A percentile compares a stretch with the other conserved stretches of the same genome.
Conservation (phyloP, 208 protist genomes). For the Leptomonas pyrrhocoris region DNA sequence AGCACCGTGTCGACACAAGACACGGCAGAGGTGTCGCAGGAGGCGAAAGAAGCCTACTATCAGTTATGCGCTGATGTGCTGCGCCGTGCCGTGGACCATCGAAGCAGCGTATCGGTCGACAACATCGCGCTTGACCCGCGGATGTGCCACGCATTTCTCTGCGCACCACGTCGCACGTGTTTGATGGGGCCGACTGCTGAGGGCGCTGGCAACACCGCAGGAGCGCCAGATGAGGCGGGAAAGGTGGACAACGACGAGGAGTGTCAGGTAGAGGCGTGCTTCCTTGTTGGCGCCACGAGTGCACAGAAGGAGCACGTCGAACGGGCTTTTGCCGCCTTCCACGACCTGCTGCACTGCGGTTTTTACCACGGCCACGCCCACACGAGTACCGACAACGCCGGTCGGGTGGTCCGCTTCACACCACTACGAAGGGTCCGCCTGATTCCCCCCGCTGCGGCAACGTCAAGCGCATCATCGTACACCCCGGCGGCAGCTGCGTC, state of each 20-base stretch:
- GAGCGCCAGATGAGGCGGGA: neutral
- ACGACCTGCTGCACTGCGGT: constrained; percentile 24
- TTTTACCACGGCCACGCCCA: constrained; percentile 36
- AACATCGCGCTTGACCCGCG: constrained; percentile 53
- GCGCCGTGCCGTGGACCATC: constrained; percentile 11
- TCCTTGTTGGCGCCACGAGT: constrained; percentile 17
- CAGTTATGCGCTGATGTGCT: constrained; percentile 34
- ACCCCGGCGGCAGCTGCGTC: neutral
- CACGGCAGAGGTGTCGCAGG: neutral
- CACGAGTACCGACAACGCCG: constrained; percentile 33
- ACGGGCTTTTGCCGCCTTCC: constrained; percentile 16
- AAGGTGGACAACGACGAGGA: neutral
- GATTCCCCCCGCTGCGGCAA: neutral
- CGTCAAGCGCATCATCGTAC: neutral
- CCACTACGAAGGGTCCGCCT: constrained; percentile 22
- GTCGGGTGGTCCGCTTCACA: constrained; percentile 23
- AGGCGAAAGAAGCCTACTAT: constrained; percentile 7
- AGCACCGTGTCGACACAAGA: constrained; percentile 5
- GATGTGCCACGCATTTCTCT: constrained; percentile 64
- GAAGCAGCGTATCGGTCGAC: neutral
- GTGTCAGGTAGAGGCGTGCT: constrained; percentile 16
- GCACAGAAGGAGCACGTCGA: constrained; percentile 10
- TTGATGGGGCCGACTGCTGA: constrained; percentile 1
- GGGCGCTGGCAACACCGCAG: neutral
- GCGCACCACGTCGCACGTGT: constrained; percentile 26